Conservation (phyloP, 164 flowering plant species). For the Magnolia kwangsiensis region DNA sequence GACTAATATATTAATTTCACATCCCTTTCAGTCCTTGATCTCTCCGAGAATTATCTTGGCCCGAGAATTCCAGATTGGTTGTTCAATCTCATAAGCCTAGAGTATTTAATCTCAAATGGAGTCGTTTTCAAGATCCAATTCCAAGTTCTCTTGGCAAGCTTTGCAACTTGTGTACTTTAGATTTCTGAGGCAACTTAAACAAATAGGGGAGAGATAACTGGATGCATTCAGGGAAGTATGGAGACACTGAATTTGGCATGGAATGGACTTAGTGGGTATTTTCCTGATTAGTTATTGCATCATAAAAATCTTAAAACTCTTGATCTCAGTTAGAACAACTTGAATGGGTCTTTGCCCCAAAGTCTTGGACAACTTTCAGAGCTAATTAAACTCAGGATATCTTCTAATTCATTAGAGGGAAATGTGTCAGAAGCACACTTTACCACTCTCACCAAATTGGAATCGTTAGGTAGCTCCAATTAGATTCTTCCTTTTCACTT, state of each 20-base stretch:
- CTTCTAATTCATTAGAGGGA: not conserved
- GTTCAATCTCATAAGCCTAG: not conserved
- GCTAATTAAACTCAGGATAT: not conserved
- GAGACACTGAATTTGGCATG: not conserved
- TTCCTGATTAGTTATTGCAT: not conserved
- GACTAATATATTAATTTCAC: not conserved
- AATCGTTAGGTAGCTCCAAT: not conserved
- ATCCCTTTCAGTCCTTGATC: not conserved
- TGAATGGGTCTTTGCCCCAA: not conserved
- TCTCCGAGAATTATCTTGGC: not conserved
- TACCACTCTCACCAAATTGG: not conserved
- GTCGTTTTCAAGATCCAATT: not conserved
- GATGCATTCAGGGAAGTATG: not conserved
- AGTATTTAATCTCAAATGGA: not conserved
- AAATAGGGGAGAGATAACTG: not conserved
- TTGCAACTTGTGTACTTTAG: not conserved
- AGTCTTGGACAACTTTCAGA: not conserved
- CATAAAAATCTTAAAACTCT: not conserved
- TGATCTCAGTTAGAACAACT: not conserved
- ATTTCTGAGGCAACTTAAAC: not conserved
- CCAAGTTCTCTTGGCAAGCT: not conserved
- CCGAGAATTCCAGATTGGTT: not conserved
- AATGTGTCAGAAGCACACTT: not conserved
- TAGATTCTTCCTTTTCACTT: constrained; percentile 3
- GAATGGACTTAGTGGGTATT: not conserved